These are phyloP conservation scores for Venturia pyrina DNA, from an alignment of 2,329 filamentous ascomycete genomes.

Conservation along the genomic window DNA sequence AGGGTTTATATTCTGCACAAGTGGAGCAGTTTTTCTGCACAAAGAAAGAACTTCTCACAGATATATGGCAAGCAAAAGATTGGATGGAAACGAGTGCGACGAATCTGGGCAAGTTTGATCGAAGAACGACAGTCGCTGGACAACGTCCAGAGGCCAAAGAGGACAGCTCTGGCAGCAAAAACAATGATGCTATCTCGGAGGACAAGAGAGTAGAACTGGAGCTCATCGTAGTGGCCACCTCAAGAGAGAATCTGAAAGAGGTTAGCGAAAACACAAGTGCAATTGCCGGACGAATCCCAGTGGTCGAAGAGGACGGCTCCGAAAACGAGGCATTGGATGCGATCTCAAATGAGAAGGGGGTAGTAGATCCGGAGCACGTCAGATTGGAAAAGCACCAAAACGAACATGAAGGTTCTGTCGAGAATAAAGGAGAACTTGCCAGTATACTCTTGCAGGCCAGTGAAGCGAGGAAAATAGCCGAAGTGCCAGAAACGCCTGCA, in stretches of 20 bases:
- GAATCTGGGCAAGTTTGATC: neutral
- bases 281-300: neutral
- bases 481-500: no score
- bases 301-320: neutral
- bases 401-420: neutral
- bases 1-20: no score
- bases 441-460: no score
- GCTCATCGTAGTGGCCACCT: neutral
- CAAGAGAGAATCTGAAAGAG: neutral
- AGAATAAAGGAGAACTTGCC: neutral
- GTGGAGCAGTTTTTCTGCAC: neutral
- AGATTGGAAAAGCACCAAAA: neutral
- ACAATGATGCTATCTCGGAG: neutral
- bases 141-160: neutral
- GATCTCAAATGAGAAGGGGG: neutral
- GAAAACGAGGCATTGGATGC: neutral
- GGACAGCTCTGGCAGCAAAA: neutral
- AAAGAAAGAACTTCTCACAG: neutral
- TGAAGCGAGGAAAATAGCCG: no score
- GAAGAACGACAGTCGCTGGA: neutral
- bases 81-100: neutral
- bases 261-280: neutral
- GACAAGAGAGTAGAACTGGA: neutral
- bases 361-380: neutral
- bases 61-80: neutral